Evolutionary conservation across 2,329 filamentous ascomycete species (phyloP), one percentile per base, ranked within the genome.

Genomic region (Clonostachys rhizophaga): DNA sequence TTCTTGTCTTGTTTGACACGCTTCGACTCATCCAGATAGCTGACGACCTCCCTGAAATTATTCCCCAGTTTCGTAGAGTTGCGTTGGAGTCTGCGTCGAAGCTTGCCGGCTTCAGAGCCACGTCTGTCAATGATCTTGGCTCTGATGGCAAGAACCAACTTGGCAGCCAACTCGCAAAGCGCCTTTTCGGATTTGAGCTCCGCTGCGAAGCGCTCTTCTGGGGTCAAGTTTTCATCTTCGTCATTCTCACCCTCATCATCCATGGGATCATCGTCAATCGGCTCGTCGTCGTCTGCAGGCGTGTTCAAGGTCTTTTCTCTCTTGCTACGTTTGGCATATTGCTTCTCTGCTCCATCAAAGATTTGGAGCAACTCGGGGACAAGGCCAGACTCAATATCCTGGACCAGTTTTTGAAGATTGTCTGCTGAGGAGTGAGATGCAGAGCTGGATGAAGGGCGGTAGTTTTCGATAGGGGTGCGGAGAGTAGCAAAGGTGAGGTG

Each of bases 1-100:
- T 66, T 69, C 58, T 74, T 78, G 43, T 61, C 63, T 17, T 66
- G 68, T 36, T 67, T 64, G 11, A 66, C 74, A 40, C 30, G 20
- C 11, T 43, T 24, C 43, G 76, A 74, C 48, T 86, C 81, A 57
- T 96, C 91, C 5, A 97, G 72, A 63, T 86, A 94, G 9, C 82
- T 80, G 5, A 96, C 72, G 7, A 96, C 83, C 57, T 94, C 90
- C 59, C 86, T 89, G 74, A 89, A 95, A 62, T 94, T 96, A 42
- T 80, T 73, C 3, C 94, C 94, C 4, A 99, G 76, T 59, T 82
- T 84, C n/a, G 71, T 73, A 60, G 86, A 86, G 67, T 99, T 96
- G 54, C 89, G 78, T 57, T 86, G 76, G 18, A 99, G 72, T 17
- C 91, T 79, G 56, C 82, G 80, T 52, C 81, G 79, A 35, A 95